Conservation (phyloP, 495 filamentous ascomycete species). For the Tuber melanosporum region DNA sequence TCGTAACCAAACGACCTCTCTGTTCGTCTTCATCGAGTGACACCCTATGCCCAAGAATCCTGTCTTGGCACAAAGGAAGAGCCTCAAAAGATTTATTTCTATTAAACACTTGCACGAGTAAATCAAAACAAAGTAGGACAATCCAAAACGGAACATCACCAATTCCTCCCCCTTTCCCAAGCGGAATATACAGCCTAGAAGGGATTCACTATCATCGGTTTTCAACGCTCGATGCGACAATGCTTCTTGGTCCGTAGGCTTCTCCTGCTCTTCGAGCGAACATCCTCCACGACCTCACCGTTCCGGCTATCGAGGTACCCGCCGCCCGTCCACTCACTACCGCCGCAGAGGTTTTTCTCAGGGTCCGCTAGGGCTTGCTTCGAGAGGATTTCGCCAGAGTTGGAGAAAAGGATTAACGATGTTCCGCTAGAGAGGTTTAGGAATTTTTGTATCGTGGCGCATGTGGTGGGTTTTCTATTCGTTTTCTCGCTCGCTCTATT, state of each 20-base stretch:
- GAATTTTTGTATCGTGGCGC: constrained; percentile 97
- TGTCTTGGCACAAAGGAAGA: not conserved
- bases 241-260: constrained; percentile 34
- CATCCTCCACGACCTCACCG: not conserved
- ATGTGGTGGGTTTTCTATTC: constrained; percentile 52
- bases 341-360: constrained; percentile 16
- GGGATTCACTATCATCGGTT: not conserved
- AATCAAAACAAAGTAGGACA: not conserved
- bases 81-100: not conserved
- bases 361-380: constrained; percentile 12
- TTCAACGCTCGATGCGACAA: constrained; percentile 29
- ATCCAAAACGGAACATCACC: not conserved
- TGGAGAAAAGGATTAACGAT: constrained; percentile 73
- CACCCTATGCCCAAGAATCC: not conserved
- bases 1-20: too few relatives aligned
- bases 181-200: not conserved
- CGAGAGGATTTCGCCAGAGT: constrained; percentile 46
- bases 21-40: not conserved
- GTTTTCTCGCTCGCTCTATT: not conserved
- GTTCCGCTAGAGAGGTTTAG: constrained; percentile 90
- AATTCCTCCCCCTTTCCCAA: not conserved
- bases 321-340: not conserved
- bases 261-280: constrained; percentile 20
- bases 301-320: not conserved
- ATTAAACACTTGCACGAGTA: too few relatives aligned